Conservation (phyloP, 768 basidiomycete genomes). For the Sarcomyxa edulis region DNA sequence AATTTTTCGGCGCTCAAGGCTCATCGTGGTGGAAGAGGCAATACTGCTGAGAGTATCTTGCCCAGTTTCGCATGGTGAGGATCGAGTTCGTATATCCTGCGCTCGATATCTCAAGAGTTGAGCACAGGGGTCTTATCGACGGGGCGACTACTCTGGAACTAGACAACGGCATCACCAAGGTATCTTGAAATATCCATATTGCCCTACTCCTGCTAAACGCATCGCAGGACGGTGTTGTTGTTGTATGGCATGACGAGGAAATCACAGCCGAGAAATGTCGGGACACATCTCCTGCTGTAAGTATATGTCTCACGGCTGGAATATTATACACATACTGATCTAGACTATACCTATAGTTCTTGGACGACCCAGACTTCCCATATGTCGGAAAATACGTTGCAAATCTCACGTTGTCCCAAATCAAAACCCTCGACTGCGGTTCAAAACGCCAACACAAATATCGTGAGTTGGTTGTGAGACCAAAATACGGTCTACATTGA, state of each 20-base stretch:
- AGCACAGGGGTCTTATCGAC: constrained; percentile 66
- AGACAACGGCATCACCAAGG: constrained; percentile 75
- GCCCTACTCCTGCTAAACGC: neutral
- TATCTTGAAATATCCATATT: constrained; percentile 12
- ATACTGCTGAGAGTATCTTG: constrained; percentile 67
- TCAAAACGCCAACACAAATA: constrained; percentile 54
- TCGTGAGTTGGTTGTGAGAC: constrained; percentile 36
- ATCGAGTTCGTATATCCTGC: neutral
- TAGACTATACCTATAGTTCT: constrained; percentile 30
- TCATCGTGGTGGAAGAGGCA: constrained; percentile 74
- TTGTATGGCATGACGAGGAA: constrained; percentile 79
- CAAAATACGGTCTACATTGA: neutral
- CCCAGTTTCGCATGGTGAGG: constrained; percentile 72
- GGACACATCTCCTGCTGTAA: constrained; percentile 63
- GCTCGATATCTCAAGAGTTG: neutral
- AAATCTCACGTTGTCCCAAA: constrained; percentile 74
- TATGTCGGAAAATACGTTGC: constrained; percentile 75
- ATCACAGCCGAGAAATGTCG: constrained; percentile 60
- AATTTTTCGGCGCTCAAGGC: constrained; percentile 48
- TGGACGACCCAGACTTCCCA: constrained; percentile 57
- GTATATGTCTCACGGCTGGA: constrained; percentile 9
- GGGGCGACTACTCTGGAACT: constrained; percentile 75
- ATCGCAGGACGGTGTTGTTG: constrained; percentile 64
- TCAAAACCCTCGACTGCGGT: constrained; percentile 80
- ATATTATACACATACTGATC: neutral